These are phyloP conservation scores for Nigrospora osmanthi DNA, from an alignment of 2,329 filamentous ascomycete species.

Conservation along the genomic window DNA sequence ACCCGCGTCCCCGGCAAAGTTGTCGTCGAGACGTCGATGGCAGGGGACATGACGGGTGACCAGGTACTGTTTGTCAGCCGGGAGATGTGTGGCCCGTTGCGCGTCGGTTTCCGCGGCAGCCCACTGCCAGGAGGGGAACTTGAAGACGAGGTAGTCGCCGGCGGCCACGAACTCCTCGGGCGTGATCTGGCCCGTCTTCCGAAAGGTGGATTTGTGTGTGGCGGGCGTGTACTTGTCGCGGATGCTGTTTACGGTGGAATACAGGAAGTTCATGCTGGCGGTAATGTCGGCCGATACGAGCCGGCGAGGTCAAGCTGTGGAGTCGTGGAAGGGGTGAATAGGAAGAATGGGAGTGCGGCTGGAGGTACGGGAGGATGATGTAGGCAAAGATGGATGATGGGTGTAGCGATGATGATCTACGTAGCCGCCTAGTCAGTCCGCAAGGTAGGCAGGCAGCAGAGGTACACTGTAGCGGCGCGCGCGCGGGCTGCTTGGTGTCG, in stretches of 20 bases:
- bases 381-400: no score
- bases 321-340: not conserved
- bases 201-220: constrained; percentile 86
- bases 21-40: constrained; percentile 81
- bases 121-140: constrained; percentile 98
- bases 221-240: constrained; percentile 88
- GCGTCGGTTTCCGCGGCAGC: constrained; percentile 75
- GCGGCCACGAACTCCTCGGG: constrained; percentile 94
- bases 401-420: no score
- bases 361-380: no score
- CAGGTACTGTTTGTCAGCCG: constrained; percentile 86
- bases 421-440: no score
- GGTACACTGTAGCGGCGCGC: no score
- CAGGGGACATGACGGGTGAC: constrained; percentile 93
- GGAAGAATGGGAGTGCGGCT: not conserved
- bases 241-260: constrained; percentile 86
- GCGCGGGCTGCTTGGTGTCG: no score
- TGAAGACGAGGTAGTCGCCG: constrained; percentile 96
- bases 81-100: constrained; percentile 74
- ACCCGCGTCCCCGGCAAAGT: constrained; percentile 83
- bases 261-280: constrained; percentile 73
- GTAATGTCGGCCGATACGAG: not conserved
- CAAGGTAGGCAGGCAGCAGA: no score
- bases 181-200: constrained; percentile 88
- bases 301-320: not conserved